phyloP scores from a whole-genome alignment of 192 early-diverging fungal species.

The Podila horticola region DNA sequence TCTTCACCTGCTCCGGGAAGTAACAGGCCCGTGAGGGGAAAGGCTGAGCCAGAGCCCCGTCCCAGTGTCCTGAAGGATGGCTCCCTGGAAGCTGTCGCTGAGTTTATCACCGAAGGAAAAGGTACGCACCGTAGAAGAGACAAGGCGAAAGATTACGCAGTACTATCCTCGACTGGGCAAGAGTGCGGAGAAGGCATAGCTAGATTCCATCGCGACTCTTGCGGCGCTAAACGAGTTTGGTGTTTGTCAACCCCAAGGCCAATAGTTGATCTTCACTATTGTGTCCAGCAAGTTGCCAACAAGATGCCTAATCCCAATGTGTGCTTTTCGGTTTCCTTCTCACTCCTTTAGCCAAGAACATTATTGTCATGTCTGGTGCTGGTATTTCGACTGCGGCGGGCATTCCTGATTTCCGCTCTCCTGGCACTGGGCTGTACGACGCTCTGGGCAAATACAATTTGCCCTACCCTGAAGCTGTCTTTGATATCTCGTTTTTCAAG shows the following conservation, averaged over 20 bases:
- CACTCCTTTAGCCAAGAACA: constrained; percentile 58
- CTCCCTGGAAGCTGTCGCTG: constrained; percentile 51
- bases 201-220: no score
- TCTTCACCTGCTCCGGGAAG: constrained; percentile 15
- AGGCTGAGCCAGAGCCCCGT: constrained; percentile 18
- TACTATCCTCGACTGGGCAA: neutral
- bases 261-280: no score
- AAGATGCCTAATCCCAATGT: no score
- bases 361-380: constrained; percentile 94
- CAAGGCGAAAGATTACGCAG: no score
- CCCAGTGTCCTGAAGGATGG: constrained; percentile 26
- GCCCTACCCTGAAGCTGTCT: constrained; percentile 95
- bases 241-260: no score
- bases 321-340: no score
- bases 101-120: constrained; percentile 53
- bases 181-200: neutral
- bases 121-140: constrained; percentile 15
- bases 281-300: no score
- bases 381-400: constrained; percentile 86
- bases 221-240: no score
- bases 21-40: constrained; percentile 7
- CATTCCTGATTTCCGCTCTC: constrained; percentile 95
- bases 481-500: constrained; percentile 91
- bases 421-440: constrained; percentile 92
- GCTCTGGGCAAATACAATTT: constrained; percentile 90